phyloP scores from a whole-genome alignment of 2,329 filamentous ascomycete genomes.

The Ambrosiella beaveri region DNA sequence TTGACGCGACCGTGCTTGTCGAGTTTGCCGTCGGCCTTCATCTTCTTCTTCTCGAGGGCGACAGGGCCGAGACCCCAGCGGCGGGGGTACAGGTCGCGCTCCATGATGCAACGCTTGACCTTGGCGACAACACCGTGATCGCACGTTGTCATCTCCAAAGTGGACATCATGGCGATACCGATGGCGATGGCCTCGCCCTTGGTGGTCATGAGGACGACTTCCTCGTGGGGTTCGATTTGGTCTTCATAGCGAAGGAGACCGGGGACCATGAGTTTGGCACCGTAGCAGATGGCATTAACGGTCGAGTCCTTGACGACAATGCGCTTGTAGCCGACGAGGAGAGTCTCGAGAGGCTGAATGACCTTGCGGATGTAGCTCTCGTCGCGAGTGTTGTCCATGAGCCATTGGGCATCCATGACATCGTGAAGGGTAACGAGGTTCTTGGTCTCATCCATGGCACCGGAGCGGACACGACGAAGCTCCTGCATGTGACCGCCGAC shows the following conservation, averaged over 20 bases:
- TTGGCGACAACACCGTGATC: constrained; percentile 97
- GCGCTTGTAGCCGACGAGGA: constrained; percentile 86
- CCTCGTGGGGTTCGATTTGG: constrained; percentile 84
- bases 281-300: constrained; percentile 95
- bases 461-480: constrained; percentile 78
- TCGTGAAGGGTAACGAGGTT: constrained; percentile 78
- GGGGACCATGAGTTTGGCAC: constrained; percentile 97
- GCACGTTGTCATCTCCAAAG: constrained; percentile 88
- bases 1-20: constrained; percentile 94
- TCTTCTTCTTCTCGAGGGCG: constrained; percentile 96
- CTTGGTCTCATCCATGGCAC: constrained; percentile 84
- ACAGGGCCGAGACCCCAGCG: constrained; percentile 92
- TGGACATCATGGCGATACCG: constrained; percentile 94
- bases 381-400: constrained; percentile 87
- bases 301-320: constrained; percentile 74
- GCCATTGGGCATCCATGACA: constrained; percentile 85
- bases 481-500: constrained; percentile 98
- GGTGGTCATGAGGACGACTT: constrained; percentile 95
- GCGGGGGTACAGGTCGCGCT: constrained; percentile 91
- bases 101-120: constrained; percentile 99
- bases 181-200: constrained; percentile 98
- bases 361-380: constrained; percentile 83
- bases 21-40: constrained; percentile 94
- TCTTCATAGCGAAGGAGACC: constrained; percentile 82
- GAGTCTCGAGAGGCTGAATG: constrained; percentile 80